phyloP scores from a whole-genome alignment of 805 yeast genomes.

The Torulaspora maleeae region DNA sequence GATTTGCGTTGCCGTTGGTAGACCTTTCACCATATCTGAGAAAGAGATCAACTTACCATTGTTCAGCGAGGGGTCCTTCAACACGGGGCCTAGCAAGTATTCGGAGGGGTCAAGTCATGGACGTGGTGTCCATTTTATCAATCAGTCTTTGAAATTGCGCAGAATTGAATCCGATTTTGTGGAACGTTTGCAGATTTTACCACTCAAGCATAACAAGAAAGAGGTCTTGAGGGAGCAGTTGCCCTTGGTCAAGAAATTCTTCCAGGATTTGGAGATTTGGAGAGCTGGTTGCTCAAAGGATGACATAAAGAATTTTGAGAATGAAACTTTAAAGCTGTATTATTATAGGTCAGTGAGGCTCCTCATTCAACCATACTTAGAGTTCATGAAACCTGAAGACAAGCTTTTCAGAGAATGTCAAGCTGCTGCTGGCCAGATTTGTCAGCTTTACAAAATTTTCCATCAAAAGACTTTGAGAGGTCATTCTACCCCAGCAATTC shows the following conservation, averaged over 20 bases:
- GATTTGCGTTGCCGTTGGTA: conserved; percentile 58
- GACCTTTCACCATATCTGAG: conserved; percentile 52
- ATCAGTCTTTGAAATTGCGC: conserved; percentile 52
- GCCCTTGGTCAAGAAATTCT: conserved; percentile 47
- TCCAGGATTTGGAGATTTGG: conserved; percentile 56
- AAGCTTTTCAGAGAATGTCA: conserved; percentile 60
- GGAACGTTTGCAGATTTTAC: conserved; percentile 45
- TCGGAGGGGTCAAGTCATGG: conserved; percentile 22
- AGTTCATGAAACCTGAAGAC: conserved; percentile 56
- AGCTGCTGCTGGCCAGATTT: conserved; percentile 67
- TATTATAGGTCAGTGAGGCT: conserved; percentile 58
- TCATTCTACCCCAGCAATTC: conserved; percentile 62
- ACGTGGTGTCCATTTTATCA: conserved; percentile 43
- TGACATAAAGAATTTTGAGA: conserved; percentile 45
- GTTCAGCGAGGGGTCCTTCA: conserved; percentile 41
- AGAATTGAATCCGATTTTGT: conserved; percentile 58
- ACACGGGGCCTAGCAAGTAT: conserved; percentile 19
- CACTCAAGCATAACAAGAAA: conserved; percentile 19
- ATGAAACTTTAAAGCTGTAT: conserved; percentile 54
- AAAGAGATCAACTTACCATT: conserved; percentile 47
- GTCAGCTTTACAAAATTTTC: conserved; percentile 58
- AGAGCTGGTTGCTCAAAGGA: conserved; percentile 45
- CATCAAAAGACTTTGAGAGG: conserved; percentile 60
- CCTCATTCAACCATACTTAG: conserved; percentile 60
- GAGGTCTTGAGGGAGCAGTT: conserved; percentile 37